Percentiles rank a stretch among this genome's conserved stretches.
These are phyloP conservation scores for Mariannaea sp. DNA, from an alignment of 2,329 filamentous ascomycete species.

Conservation along the genomic window DNA sequence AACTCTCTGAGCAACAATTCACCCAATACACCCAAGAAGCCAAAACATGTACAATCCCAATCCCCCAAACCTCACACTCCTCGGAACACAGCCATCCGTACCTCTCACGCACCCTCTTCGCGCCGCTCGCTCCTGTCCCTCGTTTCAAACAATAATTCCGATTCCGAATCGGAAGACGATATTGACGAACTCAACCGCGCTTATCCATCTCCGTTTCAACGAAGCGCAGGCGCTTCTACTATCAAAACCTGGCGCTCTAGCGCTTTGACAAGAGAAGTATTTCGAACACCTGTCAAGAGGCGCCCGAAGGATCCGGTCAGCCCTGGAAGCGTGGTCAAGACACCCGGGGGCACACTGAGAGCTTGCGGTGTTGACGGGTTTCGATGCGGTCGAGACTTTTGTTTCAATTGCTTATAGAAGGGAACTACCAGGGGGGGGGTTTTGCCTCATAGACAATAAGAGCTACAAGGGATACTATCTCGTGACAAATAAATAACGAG, in stretches of 20 bases:
- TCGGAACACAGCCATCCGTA: conserved; percentile 31
- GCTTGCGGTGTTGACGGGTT: conserved; percentile 62
- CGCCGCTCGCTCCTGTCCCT: conserved; percentile 50
- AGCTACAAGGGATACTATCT: no score
- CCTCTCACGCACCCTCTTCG: conserved; percentile 39
- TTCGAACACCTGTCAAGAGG: conserved; percentile 37
- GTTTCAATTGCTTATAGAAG: conserved; percentile 58
- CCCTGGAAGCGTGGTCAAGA: conserved; percentile 41
- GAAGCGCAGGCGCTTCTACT: conserved; percentile 21
- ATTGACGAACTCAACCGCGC: conserved; percentile 41
- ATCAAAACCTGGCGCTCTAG: conserved; percentile 39
- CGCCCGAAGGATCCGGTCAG: conserved; percentile 27
- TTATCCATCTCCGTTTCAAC: conserved; percentile 22
- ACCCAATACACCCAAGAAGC: background rate
- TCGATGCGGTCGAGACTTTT: conserved; percentile 61
- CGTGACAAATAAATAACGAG: no score
- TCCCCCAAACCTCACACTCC: conserved; percentile 37
- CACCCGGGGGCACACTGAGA: conserved; percentile 55
- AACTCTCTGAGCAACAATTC: background rate
- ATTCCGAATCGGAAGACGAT: conserved; percentile 48
- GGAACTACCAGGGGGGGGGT: no score
- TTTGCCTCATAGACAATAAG: no score
- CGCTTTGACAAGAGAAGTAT: conserved; percentile 38
- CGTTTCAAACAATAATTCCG: conserved; percentile 48
- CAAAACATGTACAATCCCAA: conserved; percentile 20